Conservation (phyloP, 176 grass and related monocot genomes). For the Oryza australiensis region DNA sequence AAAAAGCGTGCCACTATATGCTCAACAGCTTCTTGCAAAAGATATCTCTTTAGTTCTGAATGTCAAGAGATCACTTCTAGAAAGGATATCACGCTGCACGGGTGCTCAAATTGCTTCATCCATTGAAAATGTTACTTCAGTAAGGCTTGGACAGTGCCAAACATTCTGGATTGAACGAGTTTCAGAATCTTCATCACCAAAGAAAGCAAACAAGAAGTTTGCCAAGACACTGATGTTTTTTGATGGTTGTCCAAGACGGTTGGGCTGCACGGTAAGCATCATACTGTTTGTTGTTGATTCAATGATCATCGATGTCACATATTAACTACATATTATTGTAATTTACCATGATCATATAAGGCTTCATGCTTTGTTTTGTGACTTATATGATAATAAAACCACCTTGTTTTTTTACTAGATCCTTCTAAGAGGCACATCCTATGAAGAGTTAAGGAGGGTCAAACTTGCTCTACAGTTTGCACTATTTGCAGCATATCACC, state of each 20-base stretch:
- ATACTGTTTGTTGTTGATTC: slow-evolving; percentile 8
- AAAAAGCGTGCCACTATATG: slow-evolving; percentile 84
- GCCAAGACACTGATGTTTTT: slow-evolving; percentile 97
- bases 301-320: slow-evolving; percentile 14
- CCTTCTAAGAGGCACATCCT: slow-evolving; percentile 72
- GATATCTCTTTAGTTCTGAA: slow-evolving; percentile 94
- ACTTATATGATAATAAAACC: slow-evolving; percentile 29
- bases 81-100: slow-evolving; percentile 86
- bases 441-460: slow-evolving; percentile 90
- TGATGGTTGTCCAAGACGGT: slow-evolving; percentile 90
- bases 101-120: slow-evolving; percentile 82
- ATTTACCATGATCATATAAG: not conserved
- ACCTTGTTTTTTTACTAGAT: slow-evolving; percentile 52
- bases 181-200: slow-evolving; percentile 50
- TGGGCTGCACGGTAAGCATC: slow-evolving; percentile 94
- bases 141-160: slow-evolving; percentile 73
- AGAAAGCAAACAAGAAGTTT: slow-evolving; percentile 59
- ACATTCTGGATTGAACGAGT: slow-evolving; percentile 83
- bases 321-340: slow-evolving; percentile 1
- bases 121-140: slow-evolving; percentile 57
- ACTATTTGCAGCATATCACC: slow-evolving; percentile 93
- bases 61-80: slow-evolving; percentile 85
- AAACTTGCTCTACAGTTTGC: slow-evolving; percentile 86
- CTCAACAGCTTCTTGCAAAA: slow-evolving; percentile 85
- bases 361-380: slow-evolving; percentile 4